These are phyloP conservation scores for Trichoderma polysporum DNA, from an alignment of 2,329 filamentous ascomycete genomes.

Conservation along the genomic window DNA sequence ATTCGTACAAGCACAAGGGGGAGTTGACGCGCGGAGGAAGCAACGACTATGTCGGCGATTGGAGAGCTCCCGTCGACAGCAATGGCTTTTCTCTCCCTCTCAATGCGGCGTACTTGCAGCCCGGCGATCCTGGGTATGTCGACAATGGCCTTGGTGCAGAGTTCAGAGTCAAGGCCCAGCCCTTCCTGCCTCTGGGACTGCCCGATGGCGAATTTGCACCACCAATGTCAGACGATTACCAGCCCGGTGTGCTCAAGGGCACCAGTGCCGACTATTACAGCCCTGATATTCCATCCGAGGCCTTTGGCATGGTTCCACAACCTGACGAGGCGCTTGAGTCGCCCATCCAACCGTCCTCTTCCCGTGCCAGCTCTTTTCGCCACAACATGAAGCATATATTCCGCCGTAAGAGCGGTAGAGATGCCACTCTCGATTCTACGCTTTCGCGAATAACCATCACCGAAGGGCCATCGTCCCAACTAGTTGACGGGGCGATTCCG, in stretches of 20 bases:
- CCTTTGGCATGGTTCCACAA: constrained; percentile 40
- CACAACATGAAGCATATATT: constrained; percentile 40
- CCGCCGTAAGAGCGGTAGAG: constrained; percentile 35
- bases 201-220: constrained; percentile 22
- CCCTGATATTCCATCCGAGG: constrained; percentile 41
- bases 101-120: not conserved
- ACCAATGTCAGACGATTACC: constrained; percentile 25
- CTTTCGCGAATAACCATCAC: constrained; percentile 15
- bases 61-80: constrained; percentile 21
- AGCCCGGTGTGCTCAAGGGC: constrained; percentile 35
- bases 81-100: not conserved
- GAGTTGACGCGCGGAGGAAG: constrained; percentile 31
- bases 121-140: constrained; percentile 2
- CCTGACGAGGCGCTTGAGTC: constrained; percentile 26
- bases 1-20: constrained; percentile 36
- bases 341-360: constrained; percentile 28
- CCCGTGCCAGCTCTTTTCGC: constrained; percentile 36
- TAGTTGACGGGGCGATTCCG: constrained; percentile 11
- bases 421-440: constrained; percentile 31
- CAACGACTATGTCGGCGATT: constrained; percentile 30
- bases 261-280: constrained; percentile 45
- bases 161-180: constrained; percentile 16
- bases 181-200: constrained; percentile 19
- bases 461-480: not conserved
- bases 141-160: not conserved